Conservation (phyloP, 352 stramenopile genomes). For the Globisporangium paddicum region DNA sequence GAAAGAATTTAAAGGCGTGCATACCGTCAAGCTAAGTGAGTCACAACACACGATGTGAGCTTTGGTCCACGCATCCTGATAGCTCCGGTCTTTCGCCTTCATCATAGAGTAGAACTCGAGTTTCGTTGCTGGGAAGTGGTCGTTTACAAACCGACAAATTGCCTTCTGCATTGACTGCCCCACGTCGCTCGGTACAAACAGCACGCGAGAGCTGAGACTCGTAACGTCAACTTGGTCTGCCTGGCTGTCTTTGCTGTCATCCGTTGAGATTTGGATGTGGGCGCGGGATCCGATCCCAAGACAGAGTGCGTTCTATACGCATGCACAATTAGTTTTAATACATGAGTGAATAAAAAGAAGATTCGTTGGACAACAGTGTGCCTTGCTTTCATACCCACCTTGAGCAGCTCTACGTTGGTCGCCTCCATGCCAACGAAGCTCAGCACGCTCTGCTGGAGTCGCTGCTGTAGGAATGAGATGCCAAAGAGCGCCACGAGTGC, state of each 20-base stretch:
- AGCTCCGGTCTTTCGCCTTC: background rate
- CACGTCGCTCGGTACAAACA: constrained; percentile 3
- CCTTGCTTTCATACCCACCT: constrained; percentile 7
- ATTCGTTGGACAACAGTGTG: background rate
- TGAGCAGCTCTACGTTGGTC: constrained; percentile 18
- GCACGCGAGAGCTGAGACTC: background rate
- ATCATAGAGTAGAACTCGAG: constrained; percentile 6
- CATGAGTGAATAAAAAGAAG: background rate
- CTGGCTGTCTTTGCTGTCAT: background rate
- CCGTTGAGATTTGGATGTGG: constrained; percentile 8
- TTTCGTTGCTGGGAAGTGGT: background rate
- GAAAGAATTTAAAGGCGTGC: background rate
- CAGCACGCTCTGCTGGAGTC: constrained; percentile 6
- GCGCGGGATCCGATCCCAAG: constrained; percentile 14
- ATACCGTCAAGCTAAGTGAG: constrained; percentile 6
- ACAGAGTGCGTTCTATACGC: constrained; percentile 14
- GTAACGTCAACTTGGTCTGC: constrained; percentile 1
- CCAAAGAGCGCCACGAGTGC: constrained; percentile 15
- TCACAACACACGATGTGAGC: constrained; percentile 9
- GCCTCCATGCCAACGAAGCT: constrained; percentile 15
- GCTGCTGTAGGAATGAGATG: background rate
- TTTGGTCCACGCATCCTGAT: constrained; percentile 7
- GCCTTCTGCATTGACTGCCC: background rate
- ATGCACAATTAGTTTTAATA: background rate
- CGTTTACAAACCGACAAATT: constrained; percentile 1